A percentile compares a stretch with the other conserved stretches of the same genome.
phyloP scores from a whole-genome alignment of 352 stramenopile species.

The Phytopythium cucurbitacearum region DNA sequence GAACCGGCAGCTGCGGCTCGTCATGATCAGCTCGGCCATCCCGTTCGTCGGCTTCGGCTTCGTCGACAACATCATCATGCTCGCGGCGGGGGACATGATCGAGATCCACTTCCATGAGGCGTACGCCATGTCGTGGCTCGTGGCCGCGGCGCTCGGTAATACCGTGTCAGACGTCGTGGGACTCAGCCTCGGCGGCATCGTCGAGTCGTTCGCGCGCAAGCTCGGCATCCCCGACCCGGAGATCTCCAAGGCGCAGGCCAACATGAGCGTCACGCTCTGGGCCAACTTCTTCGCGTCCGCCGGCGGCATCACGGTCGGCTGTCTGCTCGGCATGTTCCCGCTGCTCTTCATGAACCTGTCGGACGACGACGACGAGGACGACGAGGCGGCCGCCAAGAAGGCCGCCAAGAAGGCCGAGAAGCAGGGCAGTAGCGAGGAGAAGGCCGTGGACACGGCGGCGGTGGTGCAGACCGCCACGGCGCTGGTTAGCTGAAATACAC shows the following conservation, averaged over 20 bases:
- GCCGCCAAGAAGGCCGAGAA: conserved; percentile 10
- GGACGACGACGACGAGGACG: conserved; percentile 34
- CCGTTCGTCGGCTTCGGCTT: conserved; percentile 84
- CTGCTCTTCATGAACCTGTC: conserved; percentile 79
- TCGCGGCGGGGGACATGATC: conserved; percentile 92
- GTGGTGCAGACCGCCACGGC: too few species aligned
- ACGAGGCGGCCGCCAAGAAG: conserved; percentile 41
- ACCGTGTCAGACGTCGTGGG: conserved; percentile 93
- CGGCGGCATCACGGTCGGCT: conserved; percentile 83
- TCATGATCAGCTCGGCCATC: conserved; percentile 75
- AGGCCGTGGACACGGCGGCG: too few species aligned
- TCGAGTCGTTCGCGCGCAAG: conserved; percentile 76
- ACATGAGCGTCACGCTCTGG: conserved; percentile 72
- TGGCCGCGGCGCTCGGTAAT: conserved; percentile 92
- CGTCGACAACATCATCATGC: conserved; percentile 85
- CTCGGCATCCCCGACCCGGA: conserved; percentile 63
- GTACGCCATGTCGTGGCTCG: conserved; percentile 95
- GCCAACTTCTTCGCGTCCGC: conserved; percentile 76
- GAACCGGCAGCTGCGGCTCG: conserved; percentile 62
- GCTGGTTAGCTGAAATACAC: too few species aligned
- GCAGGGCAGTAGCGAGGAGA: not conserved
- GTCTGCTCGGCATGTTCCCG: conserved; percentile 89
- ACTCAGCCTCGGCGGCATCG: conserved; percentile 90
- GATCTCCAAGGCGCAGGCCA: conserved; percentile 72
- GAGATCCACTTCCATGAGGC: conserved; percentile 92